Percentiles rank a stretch among this genome's conserved stretches.
Conservation (phyloP, 129 eudicot genomes). For the Escallonia herrerae region DNA sequence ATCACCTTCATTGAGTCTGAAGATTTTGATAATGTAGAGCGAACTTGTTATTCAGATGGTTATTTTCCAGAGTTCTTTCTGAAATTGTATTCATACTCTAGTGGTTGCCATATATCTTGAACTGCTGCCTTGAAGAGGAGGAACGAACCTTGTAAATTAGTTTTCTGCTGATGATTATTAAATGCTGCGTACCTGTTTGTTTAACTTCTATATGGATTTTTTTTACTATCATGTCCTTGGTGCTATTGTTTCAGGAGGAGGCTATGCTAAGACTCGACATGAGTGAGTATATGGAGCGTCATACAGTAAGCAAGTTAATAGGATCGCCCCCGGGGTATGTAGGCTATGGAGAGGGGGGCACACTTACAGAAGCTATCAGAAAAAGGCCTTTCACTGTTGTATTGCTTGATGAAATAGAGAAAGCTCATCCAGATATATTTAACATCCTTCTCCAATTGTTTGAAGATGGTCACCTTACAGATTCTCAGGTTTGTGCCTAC, state of each 20-base stretch:
- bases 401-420: constrained; percentile 88
- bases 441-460: constrained; percentile 83
- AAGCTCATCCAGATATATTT: constrained; percentile 90
- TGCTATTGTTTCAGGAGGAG: constrained; percentile 37
- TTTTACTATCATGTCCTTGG: background rate
- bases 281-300: constrained; percentile 98
- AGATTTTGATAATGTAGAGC: too few species aligned
- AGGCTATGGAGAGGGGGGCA: constrained; percentile 92
- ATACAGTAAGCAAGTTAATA: constrained; percentile 82
- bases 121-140: too few species aligned
- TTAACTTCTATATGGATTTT: too few species aligned
- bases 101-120: too few species aligned
- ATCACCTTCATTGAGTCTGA: too few species aligned
- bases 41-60: too few species aligned
- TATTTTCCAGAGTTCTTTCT: too few species aligned
- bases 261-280: constrained; percentile 87
- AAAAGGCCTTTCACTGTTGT: constrained; percentile 75
- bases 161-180: too few species aligned
- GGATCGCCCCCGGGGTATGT: constrained; percentile 95
- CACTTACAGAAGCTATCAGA: constrained; percentile 87
- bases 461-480: constrained; percentile 95
- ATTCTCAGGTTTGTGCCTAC: constrained; percentile 67
- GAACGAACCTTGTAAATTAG: too few species aligned
- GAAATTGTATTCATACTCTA: too few species aligned
- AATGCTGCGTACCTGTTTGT: too few species aligned